Base-by-base conservation (phyloP, 805 yeast species). In the Novakomyces olei region DNA sequence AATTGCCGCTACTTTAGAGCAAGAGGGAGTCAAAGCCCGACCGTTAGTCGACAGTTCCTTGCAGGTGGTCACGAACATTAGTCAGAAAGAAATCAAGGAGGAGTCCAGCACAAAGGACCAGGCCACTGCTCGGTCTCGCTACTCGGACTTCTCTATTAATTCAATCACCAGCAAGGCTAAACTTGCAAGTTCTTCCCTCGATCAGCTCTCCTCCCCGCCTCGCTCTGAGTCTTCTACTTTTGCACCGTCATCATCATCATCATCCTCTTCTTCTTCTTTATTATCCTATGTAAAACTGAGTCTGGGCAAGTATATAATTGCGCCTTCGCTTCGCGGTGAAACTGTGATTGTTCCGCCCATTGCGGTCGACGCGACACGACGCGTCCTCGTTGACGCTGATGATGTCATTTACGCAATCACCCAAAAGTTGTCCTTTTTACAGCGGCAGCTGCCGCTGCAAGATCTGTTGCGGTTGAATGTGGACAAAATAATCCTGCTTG, bases 401-500 rank as follows among this genome's bases (percentile, higher is more conserved):
- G 57, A 55, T 19, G 56, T 57, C 3, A 49, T 68, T 1, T 44
- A 48, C 25, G 49, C 57, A 30, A 43, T 67, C 1, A 55, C 58
- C 2, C 36, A 18, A 54, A 57, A 19, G 47, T 63, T 29, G 39
- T 40, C 9, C 37, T 43, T 7, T 28, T 36, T 37, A 53, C 22
- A 48, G n/a, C n/a, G n/a, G n/a, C n/a, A n/a, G n/a, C n/a, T n/a
- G n/a, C n/a, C n/a, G n/a, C n/a, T n/a, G n/a, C n/a, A n/a, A n/a
- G n/a, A n/a, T n/a, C n/a, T n/a, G 50, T 9, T 31, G 39, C 20
- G 27, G 43, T 30, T 32, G 37, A 32, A 30, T 1, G 64, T 88
- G 27, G 98, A 88, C 40, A 88, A 88, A 42, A 53, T 85, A 19
- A 66, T 85, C 5, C 69, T 72, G 39, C 57, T 88, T 19, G 95